Conservation (phyloP, 1,284 basidiomycete species). For the Mycosarcoma maydis region DNA sequence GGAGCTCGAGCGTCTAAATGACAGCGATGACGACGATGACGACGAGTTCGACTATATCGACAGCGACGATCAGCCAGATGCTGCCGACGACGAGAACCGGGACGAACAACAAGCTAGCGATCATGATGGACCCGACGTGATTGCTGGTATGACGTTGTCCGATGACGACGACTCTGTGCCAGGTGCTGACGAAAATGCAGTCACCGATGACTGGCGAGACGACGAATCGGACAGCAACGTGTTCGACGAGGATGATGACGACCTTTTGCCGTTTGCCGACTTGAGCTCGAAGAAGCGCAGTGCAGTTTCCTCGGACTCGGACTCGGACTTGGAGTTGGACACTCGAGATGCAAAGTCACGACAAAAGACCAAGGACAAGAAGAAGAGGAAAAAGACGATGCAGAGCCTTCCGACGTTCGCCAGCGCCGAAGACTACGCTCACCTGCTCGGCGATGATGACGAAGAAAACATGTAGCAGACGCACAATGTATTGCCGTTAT, state of each 20-base stretch:
- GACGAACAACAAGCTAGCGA: constrained; percentile 45
- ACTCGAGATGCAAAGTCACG: constrained; percentile 43
- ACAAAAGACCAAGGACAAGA: constrained; percentile 65
- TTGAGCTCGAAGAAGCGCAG: constrained; percentile 38
- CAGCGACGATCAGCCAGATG: constrained; percentile 26
- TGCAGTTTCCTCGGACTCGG: constrained; percentile 5
- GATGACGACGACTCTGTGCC: no score
- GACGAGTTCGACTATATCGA: constrained; percentile 51
- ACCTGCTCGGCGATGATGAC: constrained; percentile 80
- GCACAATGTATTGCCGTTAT: background rate
- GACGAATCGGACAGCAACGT: constrained; percentile 46
- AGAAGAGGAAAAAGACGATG: constrained; percentile 77
- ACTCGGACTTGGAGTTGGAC: constrained; percentile 38
- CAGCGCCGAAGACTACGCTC: constrained; percentile 92
- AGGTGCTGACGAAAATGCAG: constrained; percentile 9
- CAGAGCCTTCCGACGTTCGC: constrained; percentile 83
- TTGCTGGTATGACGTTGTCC: constrained; percentile 49
- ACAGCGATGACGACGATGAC: constrained; percentile 44
- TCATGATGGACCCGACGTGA: constrained; percentile 27
- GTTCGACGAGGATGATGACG: constrained; percentile 65
- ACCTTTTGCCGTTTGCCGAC: constrained; percentile 61
- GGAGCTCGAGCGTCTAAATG: constrained; percentile 70
- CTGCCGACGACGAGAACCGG: constrained; percentile 20
- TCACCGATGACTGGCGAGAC: constrained; percentile 28
- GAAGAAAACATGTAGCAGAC: constrained; percentile 65